Conservation (phyloP, 768 basidiomycete species). For the Lentinula detonsa region DNA sequence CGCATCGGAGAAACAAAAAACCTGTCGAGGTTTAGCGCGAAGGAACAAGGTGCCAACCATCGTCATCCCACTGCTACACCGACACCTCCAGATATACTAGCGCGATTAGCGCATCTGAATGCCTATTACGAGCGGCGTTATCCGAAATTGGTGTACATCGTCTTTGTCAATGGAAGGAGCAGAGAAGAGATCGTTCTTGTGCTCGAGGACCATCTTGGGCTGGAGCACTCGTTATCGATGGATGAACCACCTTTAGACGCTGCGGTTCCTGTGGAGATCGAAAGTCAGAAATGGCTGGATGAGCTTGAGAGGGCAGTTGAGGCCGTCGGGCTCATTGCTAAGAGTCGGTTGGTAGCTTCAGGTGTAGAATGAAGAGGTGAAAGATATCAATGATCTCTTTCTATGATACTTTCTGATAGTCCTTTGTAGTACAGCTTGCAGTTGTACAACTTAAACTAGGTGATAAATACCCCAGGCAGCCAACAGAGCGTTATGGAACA, state of each 20-base stretch:
- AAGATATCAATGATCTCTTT: not conserved
- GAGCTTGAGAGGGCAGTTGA: constrained; percentile 70
- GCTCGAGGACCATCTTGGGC: constrained; percentile 64
- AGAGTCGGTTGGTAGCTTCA: constrained; percentile 51
- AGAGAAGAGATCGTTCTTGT: constrained; percentile 68
- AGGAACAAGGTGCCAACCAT: constrained; percentile 60
- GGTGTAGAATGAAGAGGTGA: constrained; percentile 26
- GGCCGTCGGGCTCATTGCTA: constrained; percentile 75
- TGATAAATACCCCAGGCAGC: not conserved
- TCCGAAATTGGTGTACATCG: constrained; percentile 80
- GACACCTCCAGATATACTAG: constrained; percentile 71
- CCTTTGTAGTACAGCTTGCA: not conserved
- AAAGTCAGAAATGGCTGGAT: constrained; percentile 45
- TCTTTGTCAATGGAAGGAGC: constrained; percentile 84
- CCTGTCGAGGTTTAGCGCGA: constrained; percentile 68
- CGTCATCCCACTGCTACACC: constrained; percentile 27
- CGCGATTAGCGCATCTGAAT: constrained; percentile 70
- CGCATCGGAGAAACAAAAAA: constrained; percentile 81
- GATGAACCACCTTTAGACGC: constrained; percentile 31
- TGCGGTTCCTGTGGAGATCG: constrained; percentile 30
- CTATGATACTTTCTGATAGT: not conserved
- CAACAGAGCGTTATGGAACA: not conserved
- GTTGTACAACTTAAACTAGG: not conserved
- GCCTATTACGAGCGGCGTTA: constrained; percentile 68
- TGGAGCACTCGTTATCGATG: constrained; percentile 44